Evolutionary conservation across 2,329 filamentous ascomycete genomes (phyloP), one percentile per base, ranked within the genome.

Genomic region (Davidsoniella neocaledoniae): DNA sequence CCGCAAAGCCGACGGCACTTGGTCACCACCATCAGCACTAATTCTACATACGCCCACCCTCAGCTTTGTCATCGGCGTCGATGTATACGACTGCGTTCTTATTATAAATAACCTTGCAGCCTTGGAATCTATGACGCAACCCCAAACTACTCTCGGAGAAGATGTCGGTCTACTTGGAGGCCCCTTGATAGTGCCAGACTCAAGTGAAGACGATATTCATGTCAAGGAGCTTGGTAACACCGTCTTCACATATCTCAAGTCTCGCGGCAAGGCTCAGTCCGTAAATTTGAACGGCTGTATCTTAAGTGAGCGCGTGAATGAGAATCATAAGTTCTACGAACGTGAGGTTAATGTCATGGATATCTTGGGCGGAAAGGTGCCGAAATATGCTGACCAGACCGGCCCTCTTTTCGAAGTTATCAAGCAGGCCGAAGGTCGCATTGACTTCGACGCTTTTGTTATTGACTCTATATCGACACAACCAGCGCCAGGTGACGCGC

Each of bases 21-120:
- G 88, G 88, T 91, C 86, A 55, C 84, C 87, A 7, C 90, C 90
- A 0, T 93, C 86, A 0, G 88, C 85, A 44, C 87, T 96, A 56
- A 76, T 94, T 68, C 73, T 94, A 43, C 90, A 96, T 61, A 94
- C 90, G 0, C 78, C 86, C 1, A 86, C 83, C 1, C 72, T 95
- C 33, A 90, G 87, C 36, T 95, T 96, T 60, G 75, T 94, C 48
- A 81, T 88, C 5, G 90, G 88, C 2, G 83, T 94, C 39, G 90
- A 96, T 61, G 87, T 95, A 29, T 96, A 95, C 68, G 90, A 96
- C 63, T 94, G 88, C 60, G 83, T 96, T 12, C 74, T 95, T 7
- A 83, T 95, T 36, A 88, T 95, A 61, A 95, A 94, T 66, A 87
- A 83, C 42, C 77, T 84, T 43, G 75, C 85, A 51, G 86, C 87